Percentiles rank a stretch among this genome's conserved stretches.
Conservation (phyloP, 305 asterid genomes). For the Striga hermonthica region DNA sequence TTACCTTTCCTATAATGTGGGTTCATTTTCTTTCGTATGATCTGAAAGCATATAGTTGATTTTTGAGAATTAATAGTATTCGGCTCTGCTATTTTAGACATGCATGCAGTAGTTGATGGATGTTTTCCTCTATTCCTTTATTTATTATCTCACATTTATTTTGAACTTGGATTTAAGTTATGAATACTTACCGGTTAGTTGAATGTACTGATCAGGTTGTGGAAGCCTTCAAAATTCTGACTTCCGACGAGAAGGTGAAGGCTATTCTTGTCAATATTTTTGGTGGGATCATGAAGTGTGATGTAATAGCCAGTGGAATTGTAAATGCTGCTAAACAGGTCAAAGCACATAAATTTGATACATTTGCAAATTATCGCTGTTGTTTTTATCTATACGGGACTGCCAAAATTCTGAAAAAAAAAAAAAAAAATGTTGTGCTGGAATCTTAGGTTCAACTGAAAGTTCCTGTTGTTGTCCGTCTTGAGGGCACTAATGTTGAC, state of each 20-base stretch:
- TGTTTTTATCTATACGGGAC: not conserved
- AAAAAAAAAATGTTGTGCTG: slow-evolving; percentile 23
- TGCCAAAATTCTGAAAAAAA: slow-evolving; percentile 1
- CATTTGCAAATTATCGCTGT: slow-evolving; percentile 2
- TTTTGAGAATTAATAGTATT: slow-evolving; percentile 10
- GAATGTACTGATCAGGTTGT: slow-evolving; percentile 61
- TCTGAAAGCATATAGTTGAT: slow-evolving; percentile 5
- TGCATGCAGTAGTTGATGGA: not conserved
- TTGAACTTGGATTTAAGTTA: not conserved
- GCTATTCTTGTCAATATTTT: slow-evolving; percentile 96
- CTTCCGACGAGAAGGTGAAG: slow-evolving; percentile 96
- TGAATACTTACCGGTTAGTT: slow-evolving; percentile 15
- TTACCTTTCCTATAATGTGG: not conserved
- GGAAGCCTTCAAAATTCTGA: slow-evolving; percentile 93
- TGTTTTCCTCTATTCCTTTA: not conserved
- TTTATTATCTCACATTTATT: not conserved
- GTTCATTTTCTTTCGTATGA: slow-evolving; percentile 13
- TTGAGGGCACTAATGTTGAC: slow-evolving; percentile 98
- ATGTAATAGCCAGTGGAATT: slow-evolving; percentile 95
- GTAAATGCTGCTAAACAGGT: slow-evolving; percentile 98
- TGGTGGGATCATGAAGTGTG: slow-evolving; percentile 99
- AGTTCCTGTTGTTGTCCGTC: slow-evolving; percentile 98
- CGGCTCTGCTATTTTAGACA: slow-evolving; percentile 7
- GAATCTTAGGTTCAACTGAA: slow-evolving; percentile 72
- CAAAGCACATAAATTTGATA: slow-evolving; percentile 16